These are phyloP conservation scores for Bonnemaisonia californica DNA, from an alignment of 31 red algal species.

Conservation along the genomic window DNA sequence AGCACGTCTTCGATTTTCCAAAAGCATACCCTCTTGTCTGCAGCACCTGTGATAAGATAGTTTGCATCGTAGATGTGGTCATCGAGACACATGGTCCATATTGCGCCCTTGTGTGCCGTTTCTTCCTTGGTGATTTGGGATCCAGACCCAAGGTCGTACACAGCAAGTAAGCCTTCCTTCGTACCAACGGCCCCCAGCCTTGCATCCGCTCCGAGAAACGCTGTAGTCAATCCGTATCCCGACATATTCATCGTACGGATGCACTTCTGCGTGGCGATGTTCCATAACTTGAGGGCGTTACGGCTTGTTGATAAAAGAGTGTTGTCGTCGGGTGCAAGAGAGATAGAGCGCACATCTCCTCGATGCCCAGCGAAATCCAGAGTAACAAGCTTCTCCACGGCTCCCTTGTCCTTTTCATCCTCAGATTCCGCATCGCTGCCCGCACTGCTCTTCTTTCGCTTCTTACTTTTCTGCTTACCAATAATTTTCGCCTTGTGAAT, in stretches of 20 bases:
- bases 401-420: background rate
- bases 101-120: slow-evolving; percentile 65
- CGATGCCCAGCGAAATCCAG: slow-evolving; percentile 63
- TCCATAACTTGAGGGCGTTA: slow-evolving; percentile 80
- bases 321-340: slow-evolving; percentile 68
- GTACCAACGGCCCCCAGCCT: slow-evolving; percentile 76
- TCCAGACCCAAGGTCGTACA: slow-evolving; percentile 76
- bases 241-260: slow-evolving; percentile 66
- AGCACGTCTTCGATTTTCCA: slow-evolving; percentile 74
- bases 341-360: slow-evolving; percentile 69
- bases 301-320: slow-evolving; percentile 54
- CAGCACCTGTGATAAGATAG: slow-evolving; percentile 75
- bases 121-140: slow-evolving; percentile 38
- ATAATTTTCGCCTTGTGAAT: background rate
- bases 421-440: background rate
- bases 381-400: slow-evolving; percentile 47
- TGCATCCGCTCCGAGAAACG: slow-evolving; percentile 71
- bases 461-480: slow-evolving; percentile 23
- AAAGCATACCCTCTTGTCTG: slow-evolving; percentile 83
- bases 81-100: slow-evolving; percentile 81
- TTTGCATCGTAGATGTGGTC: slow-evolving; percentile 63
- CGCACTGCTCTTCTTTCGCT: background rate
- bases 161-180: slow-evolving; percentile 56
- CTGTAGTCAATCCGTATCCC: slow-evolving; percentile 53
- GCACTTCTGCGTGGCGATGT: slow-evolving; percentile 68